Evolutionary conservation across 495 filamentous ascomycete species (phyloP), one percentile per base, ranked within the genome.

Genomic region (Trichoderma orchidacearum): DNA sequence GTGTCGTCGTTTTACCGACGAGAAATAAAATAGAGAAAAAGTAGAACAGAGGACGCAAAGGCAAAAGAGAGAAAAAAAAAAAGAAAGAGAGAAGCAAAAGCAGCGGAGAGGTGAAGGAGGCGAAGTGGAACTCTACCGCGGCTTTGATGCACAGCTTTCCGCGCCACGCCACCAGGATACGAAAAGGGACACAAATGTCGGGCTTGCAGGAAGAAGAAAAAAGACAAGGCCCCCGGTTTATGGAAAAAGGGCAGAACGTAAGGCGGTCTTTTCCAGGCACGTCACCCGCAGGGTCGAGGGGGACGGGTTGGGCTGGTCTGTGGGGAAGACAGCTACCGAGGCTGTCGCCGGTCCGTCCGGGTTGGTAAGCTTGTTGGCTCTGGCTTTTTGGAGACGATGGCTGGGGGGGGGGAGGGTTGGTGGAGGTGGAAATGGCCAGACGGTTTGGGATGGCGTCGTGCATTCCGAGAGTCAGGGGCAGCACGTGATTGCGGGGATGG

Each of bases 401-500:
- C 34, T 36, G 34, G 17, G 34, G 34, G n/a, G n/a, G n/a, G n/a
- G n/a, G n/a, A n/a, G n/a, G n/a, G n/a, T n/a, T n/a, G n/a, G n/a
- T n/a, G n/a, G n/a, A n/a, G n/a, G n/a, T n/a, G n/a, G n/a, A n/a
- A n/a, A n/a, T n/a, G n/a, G n/a, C n/a, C n/a, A n/a, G n/a, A n/a
- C n/a, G n/a, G n/a, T n/a, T n/a, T n/a, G n/a, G n/a, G n/a, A n/a
- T n/a, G n/a, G n/a, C n/a, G n/a, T n/a, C n/a, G n/a, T n/a, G n/a
- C n/a, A n/a, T 36, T 36, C 9, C n/a, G 32, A 8, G 9, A n/a
- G 9, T 53, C 51, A 30, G 51, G 51, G 51, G 51, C 51, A 21
- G 28, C 51, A 55, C 53, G 53, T 55, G 53, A 55, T 18, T 31
- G 53, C 18, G 32, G 53, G 53, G 32, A n/a, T 18, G 15, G 53